phyloP scores from a whole-genome alignment of 306 rosid species.

The Fagus sylvatica region DNA sequence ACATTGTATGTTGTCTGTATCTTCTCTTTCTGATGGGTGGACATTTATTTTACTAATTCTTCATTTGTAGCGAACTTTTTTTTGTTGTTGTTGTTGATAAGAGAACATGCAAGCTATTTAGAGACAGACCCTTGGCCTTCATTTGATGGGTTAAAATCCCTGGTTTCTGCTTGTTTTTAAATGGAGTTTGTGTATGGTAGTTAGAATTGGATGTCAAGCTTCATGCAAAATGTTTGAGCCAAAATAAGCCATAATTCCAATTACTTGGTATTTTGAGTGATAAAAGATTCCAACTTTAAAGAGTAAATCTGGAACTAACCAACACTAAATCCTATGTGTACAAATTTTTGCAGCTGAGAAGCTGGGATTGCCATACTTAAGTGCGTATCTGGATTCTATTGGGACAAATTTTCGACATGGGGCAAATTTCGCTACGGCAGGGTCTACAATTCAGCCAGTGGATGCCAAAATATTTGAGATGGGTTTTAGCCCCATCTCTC shows the following conservation, averaged over 20 bases:
- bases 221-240: not conserved
- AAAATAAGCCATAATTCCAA: not conserved
- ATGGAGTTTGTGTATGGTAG: not conserved
- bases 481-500: conserved; percentile 33
- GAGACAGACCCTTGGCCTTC: too few species aligned
- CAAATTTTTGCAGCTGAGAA: conserved; percentile 23
- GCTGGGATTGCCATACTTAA: conserved; percentile 25
- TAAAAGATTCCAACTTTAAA: not conserved
- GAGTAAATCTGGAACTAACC: not conserved
- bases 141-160: not conserved
- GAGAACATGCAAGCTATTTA: too few species aligned
- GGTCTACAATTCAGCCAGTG: conserved; percentile 29
- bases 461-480: conserved; percentile 11
- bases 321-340: not conserved
- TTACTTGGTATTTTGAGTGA: not conserved
- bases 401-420: conserved; percentile 29
- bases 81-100: too few species aligned
- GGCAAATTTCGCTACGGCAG: conserved; percentile 30
- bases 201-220: not conserved
- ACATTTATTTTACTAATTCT: not conserved
- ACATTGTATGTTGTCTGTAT: not conserved
- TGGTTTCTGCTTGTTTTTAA: not conserved
- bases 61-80: too few species aligned
- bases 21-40: not conserved
- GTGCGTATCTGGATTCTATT: conserved; percentile 30